These are phyloP conservation scores for Diplodia scrobiculata DNA, from an alignment of 2,329 filamentous ascomycete species.

Conservation along the genomic window DNA sequence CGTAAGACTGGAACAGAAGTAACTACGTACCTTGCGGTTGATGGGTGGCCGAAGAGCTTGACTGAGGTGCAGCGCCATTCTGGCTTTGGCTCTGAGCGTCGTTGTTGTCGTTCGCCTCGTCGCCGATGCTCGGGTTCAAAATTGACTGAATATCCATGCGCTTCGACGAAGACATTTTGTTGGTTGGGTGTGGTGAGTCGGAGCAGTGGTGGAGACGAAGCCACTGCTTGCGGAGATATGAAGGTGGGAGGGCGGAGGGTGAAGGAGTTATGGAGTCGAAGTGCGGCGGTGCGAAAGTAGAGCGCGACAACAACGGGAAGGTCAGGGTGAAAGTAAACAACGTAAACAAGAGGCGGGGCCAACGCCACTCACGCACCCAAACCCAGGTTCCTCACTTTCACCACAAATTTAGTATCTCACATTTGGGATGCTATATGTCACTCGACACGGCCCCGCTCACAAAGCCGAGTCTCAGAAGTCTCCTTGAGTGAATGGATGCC, in stretches of 20 bases:
- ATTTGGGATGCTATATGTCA: not conserved
- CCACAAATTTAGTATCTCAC: not conserved
- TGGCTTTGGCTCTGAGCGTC: not conserved
- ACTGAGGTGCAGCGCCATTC: not conserved
- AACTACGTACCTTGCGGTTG: not conserved
- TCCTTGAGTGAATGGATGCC: not conserved
- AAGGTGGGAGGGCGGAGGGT: not conserved
- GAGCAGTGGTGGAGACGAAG: not conserved
- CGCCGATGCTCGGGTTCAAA: not conserved
- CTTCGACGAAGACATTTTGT: not conserved
- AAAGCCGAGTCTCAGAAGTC: not conserved
- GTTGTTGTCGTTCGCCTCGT: not conserved
- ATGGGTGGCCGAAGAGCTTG: not conserved
- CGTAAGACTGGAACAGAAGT: not conserved
- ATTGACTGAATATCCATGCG: not conserved
- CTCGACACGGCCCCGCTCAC: not conserved
- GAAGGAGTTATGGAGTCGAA: not conserved
- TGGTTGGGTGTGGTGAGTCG: not conserved
- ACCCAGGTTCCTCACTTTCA: not conserved
- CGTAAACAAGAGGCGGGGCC: not conserved
- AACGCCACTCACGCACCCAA: not conserved
- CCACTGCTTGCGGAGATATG: not conserved
- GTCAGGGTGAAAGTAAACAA: conserved; percentile 6
- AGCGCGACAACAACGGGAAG: conserved; percentile 2
- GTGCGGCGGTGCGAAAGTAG: not conserved